Base-by-base conservation (phyloP, 1,139 yeast species). In the Diutina ranongensis region DNA sequence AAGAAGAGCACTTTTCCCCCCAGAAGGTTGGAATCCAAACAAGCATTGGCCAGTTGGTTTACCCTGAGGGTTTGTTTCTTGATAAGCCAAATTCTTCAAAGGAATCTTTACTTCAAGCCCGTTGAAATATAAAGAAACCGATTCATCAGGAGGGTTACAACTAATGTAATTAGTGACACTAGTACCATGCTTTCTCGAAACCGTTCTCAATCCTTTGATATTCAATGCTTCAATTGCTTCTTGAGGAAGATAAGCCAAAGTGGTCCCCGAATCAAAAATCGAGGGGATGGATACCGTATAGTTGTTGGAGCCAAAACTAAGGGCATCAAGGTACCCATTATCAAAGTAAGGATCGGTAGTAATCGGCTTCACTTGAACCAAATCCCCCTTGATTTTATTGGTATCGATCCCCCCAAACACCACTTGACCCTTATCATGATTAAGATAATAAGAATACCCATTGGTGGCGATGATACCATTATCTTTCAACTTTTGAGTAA, bases 401-500 rank as follows among this genome's bases (percentile, higher is more conserved):
- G 9, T 20, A 20, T 35, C 40, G 2, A 20, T 19, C 9, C 40
- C 40, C 9, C 40, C 40, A 20, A 36, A 36, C 2, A 36, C 31
- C 2, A 36, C 15, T 4, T 5, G 3, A 21, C 31, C 31, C 1
- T 9, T 3, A 22, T 19, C n/a, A 12, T 22, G 18, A 31, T 12
- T 36, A n/a, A 36, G 41, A 19, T 36, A 21, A 19, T 21, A 36
- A 13, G 25, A 21, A 31, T 36, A 36, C 18, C 41, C 41, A 21
- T 21, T 22, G 3, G 41, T 36, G 12, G 15, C 21, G 12, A 36
- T 36, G 4, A 19, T 5, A 9, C 41, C 41, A 2, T 21, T 4
- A 2, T 21, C 18, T 31, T 36, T 36, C 41, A 36, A 36, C 28
- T n/a, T 20, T 13, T 21, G 19, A 12, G 25, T 21, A 13, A 21